A percentile compares a stretch with the other conserved stretches of the same genome.
Evolutionary conservation across 768 basidiomycete genomes (phyloP).

Genomic region (Hygrophoropsis aurantiaca): DNA sequence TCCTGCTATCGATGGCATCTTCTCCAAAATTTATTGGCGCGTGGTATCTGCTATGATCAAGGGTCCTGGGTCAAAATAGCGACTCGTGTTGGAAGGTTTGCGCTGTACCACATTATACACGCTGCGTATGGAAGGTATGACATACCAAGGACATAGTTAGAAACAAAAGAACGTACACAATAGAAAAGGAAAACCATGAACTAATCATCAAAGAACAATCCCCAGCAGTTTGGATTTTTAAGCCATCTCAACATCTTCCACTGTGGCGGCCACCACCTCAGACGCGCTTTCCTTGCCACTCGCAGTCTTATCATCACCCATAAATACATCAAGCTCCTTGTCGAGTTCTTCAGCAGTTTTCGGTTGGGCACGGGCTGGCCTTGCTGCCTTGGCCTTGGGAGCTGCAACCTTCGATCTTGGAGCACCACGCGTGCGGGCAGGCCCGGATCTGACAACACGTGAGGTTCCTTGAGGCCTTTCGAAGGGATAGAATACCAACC

Average conservation of each 20-base stretch:
- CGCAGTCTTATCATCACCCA: slow-evolving; percentile 54
- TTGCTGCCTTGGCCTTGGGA: slow-evolving; percentile 25
- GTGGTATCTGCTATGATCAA: no score
- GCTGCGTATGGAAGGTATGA: no score
- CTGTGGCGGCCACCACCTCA: slow-evolving; percentile 7
- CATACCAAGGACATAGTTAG: no score
- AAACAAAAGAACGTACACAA: no score
- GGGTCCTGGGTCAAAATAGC: no score
- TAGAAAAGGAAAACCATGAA: not conserved
- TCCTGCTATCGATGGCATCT: no score
- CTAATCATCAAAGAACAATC: not conserved
- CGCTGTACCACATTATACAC: no score
- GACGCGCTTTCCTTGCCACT: slow-evolving; percentile 17
- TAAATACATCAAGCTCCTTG: slow-evolving; percentile 84
- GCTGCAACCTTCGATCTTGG: slow-evolving; percentile 15
- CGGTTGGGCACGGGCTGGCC: slow-evolving; percentile 44
- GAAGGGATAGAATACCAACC: slow-evolving; percentile 13
- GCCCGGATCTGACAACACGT: slow-evolving; percentile 31
- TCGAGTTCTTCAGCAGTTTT: slow-evolving; percentile 85
- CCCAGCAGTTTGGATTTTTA: slow-evolving; percentile 12
- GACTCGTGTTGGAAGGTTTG: no score
- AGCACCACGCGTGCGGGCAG: slow-evolving; percentile 40
- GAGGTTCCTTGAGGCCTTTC: not conserved
- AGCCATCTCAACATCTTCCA: slow-evolving; percentile 58
- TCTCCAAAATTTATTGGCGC: no score